Evolutionary conservation across 1,284 basidiomycete genomes (phyloP), one percentile per base, ranked within the genome.

Genomic region (Puccinia polysora): DNA sequence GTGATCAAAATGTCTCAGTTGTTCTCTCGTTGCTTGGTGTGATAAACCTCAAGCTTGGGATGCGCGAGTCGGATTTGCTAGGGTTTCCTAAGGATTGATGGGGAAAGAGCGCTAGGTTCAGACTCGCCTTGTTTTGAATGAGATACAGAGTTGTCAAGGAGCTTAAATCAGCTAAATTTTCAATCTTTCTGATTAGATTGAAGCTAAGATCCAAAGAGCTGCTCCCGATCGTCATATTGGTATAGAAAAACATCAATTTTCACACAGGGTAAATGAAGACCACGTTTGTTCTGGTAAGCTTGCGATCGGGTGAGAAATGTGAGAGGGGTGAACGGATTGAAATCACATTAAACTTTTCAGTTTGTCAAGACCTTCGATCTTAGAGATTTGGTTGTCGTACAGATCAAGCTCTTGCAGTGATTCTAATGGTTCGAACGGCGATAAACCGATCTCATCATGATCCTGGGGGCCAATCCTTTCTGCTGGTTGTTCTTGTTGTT

Each of bases 201-300:
- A 80, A 80, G 32, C 78, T 79, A 1, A 78, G 65, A 69, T 80
- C 79, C 20, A 80, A 75, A 20, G n/a, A n/a, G n/a, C n/a, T n/a
- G n/a, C n/a, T n/a, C n/a, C n/a, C n/a, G n/a, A n/a, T n/a, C n/a
- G n/a, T n/a, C n/a, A n/a, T n/a, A n/a, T n/a, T n/a, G n/a, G n/a
- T n/a, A n/a, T n/a, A n/a, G n/a, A n/a, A n/a, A n/a, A n/a, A n/a
- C n/a, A n/a, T n/a, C n/a, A n/a, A n/a, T n/a, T n/a, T n/a, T n/a
- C n/a, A n/a, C n/a, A n/a, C n/a, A n/a, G n/a, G n/a, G n/a, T n/a
- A n/a, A n/a, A n/a, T n/a, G n/a, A n/a, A n/a, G n/a, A n/a, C n/a
- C n/a, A n/a, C n/a, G n/a, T n/a, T n/a, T n/a, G n/a, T n/a, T n/a
- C n/a, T n/a, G n/a, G n/a, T n/a, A n/a, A n/a, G n/a, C n/a, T n/a